Percentiles rank a stretch among this genome's conserved stretches.
Evolutionary conservation across 2,329 filamentous ascomycete genomes (phyloP).

Genomic region (Hypoxylon rubiginosum): DNA sequence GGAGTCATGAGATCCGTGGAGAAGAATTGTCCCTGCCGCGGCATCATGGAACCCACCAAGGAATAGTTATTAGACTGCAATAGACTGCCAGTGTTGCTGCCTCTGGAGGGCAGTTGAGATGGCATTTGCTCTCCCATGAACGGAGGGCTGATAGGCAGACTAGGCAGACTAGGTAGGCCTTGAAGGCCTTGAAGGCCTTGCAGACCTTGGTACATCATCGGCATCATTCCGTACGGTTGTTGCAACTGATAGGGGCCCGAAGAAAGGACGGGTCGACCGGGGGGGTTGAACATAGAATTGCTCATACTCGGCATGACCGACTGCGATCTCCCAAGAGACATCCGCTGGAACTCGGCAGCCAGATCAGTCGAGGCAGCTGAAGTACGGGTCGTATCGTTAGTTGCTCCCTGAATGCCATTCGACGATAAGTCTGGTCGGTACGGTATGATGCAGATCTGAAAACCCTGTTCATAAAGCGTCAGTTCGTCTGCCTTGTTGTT

Average conservation of each 20-base stretch:
- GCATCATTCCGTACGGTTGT: slow-evolving; percentile 55
- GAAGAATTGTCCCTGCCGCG: slow-evolving; percentile 42
- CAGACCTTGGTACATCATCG: slow-evolving; percentile 52
- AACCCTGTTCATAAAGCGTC: slow-evolving; percentile 36
- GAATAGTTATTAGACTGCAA: slow-evolving; percentile 49
- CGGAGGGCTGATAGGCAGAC: slow-evolving; percentile 50
- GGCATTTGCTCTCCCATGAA: slow-evolving; percentile 54
- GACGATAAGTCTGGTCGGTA: slow-evolving; percentile 49
- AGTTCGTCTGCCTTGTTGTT: slow-evolving; percentile 12
- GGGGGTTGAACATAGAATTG: slow-evolving; percentile 45
- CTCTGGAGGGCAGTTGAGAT: slow-evolving; percentile 49
- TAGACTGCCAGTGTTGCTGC: slow-evolving; percentile 42
- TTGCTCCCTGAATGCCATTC: slow-evolving; percentile 32
- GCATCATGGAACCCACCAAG: slow-evolving; percentile 45
- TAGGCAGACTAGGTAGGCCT: slow-evolving; percentile 4
- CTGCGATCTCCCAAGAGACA: slow-evolving; percentile 47
- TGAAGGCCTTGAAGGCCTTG: slow-evolving; percentile 27
- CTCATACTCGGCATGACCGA: slow-evolving; percentile 40
- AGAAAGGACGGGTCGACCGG: slow-evolving; percentile 41
- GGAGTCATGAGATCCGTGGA: slow-evolving; percentile 58
- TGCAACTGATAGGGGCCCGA: slow-evolving; percentile 47
- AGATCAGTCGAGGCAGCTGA: slow-evolving; percentile 44
- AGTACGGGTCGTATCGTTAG: slow-evolving; percentile 43
- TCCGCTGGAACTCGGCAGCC: slow-evolving; percentile 45
- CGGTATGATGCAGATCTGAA: slow-evolving; percentile 49